Evolutionary conservation across 2,329 filamentous ascomycete species (phyloP).

Genomic region (Sphaerulina vaccinii): DNA sequence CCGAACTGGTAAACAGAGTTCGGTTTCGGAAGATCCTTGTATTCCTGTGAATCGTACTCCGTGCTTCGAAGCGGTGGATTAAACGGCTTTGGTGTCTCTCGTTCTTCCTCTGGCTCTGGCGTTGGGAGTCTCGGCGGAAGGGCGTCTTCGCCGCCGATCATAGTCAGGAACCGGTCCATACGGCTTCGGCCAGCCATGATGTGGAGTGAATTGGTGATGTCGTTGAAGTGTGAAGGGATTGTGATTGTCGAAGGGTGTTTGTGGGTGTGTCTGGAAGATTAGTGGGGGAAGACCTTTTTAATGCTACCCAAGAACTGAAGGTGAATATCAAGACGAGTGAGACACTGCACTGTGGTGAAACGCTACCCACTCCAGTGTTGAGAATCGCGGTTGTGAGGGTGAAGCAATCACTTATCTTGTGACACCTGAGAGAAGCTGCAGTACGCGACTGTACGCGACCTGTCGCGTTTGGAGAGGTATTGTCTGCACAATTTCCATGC

Average conservation of each 20-base stretch:
- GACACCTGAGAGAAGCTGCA: too few relatives aligned
- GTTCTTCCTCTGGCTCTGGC: slow-evolving; percentile 7
- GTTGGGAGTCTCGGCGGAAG: slow-evolving; percentile 20
- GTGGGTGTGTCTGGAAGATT: background rate
- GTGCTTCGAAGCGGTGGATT: background rate
- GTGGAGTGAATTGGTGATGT: background rate
- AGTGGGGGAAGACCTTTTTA: background rate
- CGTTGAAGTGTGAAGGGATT: background rate
- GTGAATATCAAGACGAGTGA: too few relatives aligned
- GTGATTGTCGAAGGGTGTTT: background rate
- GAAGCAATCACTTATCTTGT: too few relatives aligned
- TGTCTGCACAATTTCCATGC: too few relatives aligned
- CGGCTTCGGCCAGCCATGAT: slow-evolving; percentile 7
- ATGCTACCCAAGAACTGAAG: too few relatives aligned
- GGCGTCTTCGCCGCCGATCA: slow-evolving; percentile 21
- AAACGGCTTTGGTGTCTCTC: background rate
- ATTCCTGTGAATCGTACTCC: slow-evolving; percentile 15
- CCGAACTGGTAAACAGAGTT: background rate
- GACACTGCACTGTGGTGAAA: too few relatives aligned
- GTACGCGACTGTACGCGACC: too few relatives aligned
- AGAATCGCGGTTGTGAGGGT: too few relatives aligned
- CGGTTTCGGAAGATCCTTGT: slow-evolving; percentile 4
- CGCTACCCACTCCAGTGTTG: too few relatives aligned
- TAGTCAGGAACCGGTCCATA: slow-evolving; percentile 15
- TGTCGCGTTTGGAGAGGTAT: too few relatives aligned